These are phyloP conservation scores for Deinandra increscens DNA, from an alignment of 129 eudicot genomes.

Conservation along the genomic window DNA sequence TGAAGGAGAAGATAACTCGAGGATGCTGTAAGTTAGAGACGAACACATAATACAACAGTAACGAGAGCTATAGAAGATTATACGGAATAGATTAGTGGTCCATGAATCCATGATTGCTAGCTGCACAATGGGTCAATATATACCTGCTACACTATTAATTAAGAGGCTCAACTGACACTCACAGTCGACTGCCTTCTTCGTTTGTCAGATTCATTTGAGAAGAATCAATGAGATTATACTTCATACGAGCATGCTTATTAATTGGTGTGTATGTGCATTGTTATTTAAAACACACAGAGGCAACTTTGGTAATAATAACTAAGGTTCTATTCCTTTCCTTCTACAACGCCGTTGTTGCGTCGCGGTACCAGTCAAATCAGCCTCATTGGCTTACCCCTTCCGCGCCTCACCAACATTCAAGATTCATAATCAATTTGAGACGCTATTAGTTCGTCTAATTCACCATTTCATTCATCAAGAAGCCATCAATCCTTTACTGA, in stretches of 20 bases:
- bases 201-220: not conserved
- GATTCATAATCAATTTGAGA: not conserved
- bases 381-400: not conserved
- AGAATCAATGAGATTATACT: not conserved
- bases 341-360: no score
- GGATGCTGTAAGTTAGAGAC: constrained; percentile 11
- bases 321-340: not conserved
- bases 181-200: constrained; percentile 4
- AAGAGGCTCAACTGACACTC: constrained; percentile 1
- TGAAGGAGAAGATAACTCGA: not conserved
- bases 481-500: not conserved
- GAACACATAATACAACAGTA: not conserved
- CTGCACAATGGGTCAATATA: constrained; percentile 12
- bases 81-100: not conserved
- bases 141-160: constrained; percentile 5
- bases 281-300: constrained; percentile 7
- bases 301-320: not conserved
- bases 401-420: not conserved
- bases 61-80: not conserved
- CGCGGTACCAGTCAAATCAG: not conserved
- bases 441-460: not conserved
- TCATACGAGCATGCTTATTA: constrained; percentile 10
- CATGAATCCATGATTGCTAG: not conserved
- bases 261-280: not conserved
- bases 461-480: not conserved